Percentiles rank a stretch among this genome's conserved stretches.
phyloP scores from a whole-genome alignment of 148 eudicot species.

The Polygonum aviculare region DNA sequence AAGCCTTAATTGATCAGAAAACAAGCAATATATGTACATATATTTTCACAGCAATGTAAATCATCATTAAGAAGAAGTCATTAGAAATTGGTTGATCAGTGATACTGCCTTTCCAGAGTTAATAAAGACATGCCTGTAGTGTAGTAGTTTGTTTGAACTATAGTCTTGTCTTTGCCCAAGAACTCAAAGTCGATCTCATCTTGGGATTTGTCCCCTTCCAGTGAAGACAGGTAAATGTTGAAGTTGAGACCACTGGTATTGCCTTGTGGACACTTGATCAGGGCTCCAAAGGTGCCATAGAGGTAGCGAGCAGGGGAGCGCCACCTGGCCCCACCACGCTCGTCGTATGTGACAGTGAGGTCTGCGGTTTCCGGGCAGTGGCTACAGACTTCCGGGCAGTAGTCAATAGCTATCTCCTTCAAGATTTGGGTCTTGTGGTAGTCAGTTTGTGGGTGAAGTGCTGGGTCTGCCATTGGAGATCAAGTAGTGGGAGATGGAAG shows the following conservation, averaged over 20 bases:
- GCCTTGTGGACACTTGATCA: constrained; percentile 25
- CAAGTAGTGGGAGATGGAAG: not conserved
- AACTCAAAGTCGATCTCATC: constrained; percentile 38
- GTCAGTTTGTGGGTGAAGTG: constrained; percentile 20
- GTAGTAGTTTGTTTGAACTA: constrained; percentile 30
- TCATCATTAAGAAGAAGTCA: not conserved
- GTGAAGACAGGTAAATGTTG: constrained; percentile 34
- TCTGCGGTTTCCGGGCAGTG: constrained; percentile 20
- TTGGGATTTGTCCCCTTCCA: constrained; percentile 32
- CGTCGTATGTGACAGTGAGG: constrained; percentile 27
- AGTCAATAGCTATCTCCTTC: constrained; percentile 27
- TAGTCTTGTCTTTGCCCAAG: constrained; percentile 30
- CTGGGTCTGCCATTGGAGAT: constrained; percentile 26
- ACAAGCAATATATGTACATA: too few species aligned
- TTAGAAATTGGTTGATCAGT: not conserved
- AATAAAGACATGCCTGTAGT: constrained; percentile 9
- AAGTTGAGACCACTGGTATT: constrained; percentile 36
- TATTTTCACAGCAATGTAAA: not conserved
- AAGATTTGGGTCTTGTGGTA: constrained; percentile 15
- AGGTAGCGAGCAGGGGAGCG: constrained; percentile 25
- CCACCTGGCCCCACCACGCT: constrained; percentile 33
- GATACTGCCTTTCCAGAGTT: not conserved
- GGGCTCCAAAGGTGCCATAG: constrained; percentile 28
- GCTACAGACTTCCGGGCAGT: constrained; percentile 21
- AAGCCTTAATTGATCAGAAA: too few species aligned